These are phyloP conservation scores for Hymenotorrendiella dingleyae DNA, from an alignment of 2,329 filamentous ascomycete species.

Conservation along the genomic window DNA sequence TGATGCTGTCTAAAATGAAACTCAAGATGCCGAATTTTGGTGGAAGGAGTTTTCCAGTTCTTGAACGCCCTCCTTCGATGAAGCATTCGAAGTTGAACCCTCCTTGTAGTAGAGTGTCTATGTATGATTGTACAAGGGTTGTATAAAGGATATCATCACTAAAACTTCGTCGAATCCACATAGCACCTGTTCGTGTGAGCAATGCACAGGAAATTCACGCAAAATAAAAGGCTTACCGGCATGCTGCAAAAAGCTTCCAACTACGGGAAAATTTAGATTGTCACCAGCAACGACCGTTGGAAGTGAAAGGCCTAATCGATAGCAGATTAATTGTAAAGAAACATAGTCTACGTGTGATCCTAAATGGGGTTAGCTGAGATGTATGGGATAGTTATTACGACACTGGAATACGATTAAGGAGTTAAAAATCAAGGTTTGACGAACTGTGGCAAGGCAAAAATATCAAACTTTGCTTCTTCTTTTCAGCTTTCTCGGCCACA, in stretches of 20 bases:
- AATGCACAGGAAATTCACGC: conserved; percentile 1
- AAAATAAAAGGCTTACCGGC: conserved; percentile 48
- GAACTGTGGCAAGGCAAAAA: conserved; percentile 93
- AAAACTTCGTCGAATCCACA: conserved; percentile 93
- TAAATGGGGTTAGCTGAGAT: no score
- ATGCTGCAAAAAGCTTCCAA: conserved; percentile 87
- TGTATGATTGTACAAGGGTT: conserved; percentile 91
- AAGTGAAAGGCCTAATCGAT: conserved; percentile 79
- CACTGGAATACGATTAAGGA: no score
- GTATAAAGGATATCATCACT: conserved; percentile 86
- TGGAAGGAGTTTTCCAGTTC: conserved; percentile 87
- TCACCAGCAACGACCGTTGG: conserved; percentile 93
- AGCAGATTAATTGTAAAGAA: conserved; percentile 90
- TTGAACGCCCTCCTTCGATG: conserved; percentile 87
- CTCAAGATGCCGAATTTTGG: conserved; percentile 94
- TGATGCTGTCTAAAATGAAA: conserved; percentile 83
- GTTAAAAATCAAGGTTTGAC: no score
- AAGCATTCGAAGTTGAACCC: conserved; percentile 97
- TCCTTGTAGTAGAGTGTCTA: conserved; percentile 83
- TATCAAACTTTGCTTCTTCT: conserved; percentile 90
- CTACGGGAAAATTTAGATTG: conserved; percentile 88
- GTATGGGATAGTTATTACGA: no score
- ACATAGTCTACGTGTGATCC: conserved; percentile 96
- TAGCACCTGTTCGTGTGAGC: conserved; percentile 51
- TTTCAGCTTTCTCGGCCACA: conserved; percentile 75